Base-by-base conservation (phyloP, 1,284 basidiomycete genomes). In the Trametes pubescens region DNA sequence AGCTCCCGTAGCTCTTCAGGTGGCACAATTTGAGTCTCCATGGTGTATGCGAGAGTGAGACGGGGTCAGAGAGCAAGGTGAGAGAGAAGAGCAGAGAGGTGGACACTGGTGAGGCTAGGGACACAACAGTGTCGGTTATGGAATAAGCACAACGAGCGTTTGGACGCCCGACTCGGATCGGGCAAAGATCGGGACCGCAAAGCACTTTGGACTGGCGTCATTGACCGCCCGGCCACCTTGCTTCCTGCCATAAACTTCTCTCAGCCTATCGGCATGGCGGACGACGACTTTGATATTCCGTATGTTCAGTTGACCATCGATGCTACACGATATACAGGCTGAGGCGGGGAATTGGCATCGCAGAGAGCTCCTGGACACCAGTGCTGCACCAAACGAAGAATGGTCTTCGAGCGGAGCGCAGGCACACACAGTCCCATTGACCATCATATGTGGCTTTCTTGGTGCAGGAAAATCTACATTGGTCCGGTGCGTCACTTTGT, bases 401-500 rank as follows among this genome's bases (percentile, higher is more conserved):
- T 61, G 43, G 1, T 51, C 57, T 51, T 54, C 61, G 43, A 51
- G 59, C 13, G 61, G 64, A 29, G 52, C 13, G 32, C 49, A 59
- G 21, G 21, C 65, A 10, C 58, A 46, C 14, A 75, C 87, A 58
- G 91, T 96, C 4, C 95, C 95, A 21, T 84, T 96, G 22, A 97
- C 95, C 4, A 90, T 97, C 64, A 91, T 98, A 61, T 95, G 91
- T 62, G 96, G 96, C 6, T 97, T 96, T 71, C 84, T 98, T 3
- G 95, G 95, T 43, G 91, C 91, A 16, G 95, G 95, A 38, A 98
- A 98, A 79, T 94, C 93, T 8, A 96, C 95, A 0, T 79, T 97
- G 40, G 84, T 98, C 62, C 88, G 85, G 90, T 88, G 69, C 40
- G 83, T 76, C 37, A 40, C 44, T 32, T 29, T 21, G 22, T 3